These are phyloP conservation scores for Fusarium armeniacum DNA, from an alignment of 2,329 filamentous ascomycete species.

Conservation along the genomic window DNA sequence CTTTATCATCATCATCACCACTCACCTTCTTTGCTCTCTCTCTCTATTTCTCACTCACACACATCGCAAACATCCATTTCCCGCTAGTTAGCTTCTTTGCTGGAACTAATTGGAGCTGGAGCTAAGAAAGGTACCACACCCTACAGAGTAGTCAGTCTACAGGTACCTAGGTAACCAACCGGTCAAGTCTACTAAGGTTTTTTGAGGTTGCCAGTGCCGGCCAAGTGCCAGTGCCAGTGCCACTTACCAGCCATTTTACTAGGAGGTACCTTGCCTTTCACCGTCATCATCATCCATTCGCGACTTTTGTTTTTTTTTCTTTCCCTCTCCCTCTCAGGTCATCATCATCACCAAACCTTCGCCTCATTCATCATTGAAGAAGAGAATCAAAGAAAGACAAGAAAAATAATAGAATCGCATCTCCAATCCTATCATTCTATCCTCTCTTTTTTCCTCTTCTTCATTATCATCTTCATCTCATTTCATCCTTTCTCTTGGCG, in stretches of 20 bases:
- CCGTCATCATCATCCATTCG: constrained; percentile 38
- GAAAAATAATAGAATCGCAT: constrained; percentile 32
- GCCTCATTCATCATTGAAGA: constrained; percentile 30
- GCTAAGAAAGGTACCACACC: constrained; percentile 4
- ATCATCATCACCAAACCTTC: constrained; percentile 9
- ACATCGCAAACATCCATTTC: constrained; percentile 9
- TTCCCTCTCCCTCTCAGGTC: constrained; percentile 8
- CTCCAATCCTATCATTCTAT: constrained; percentile 19
- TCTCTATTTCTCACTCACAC: too few species aligned
- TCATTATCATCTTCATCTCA: constrained; percentile 16
- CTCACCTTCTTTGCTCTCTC: constrained; percentile 9
- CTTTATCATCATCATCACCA: not conserved
- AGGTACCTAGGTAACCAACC: not conserved
- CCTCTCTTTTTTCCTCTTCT: constrained; percentile 6
- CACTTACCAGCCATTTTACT: constrained; percentile 16
- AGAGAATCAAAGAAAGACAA: not conserved
- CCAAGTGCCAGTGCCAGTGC: constrained; percentile 8
- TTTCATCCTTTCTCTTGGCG: constrained; percentile 37
- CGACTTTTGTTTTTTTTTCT: constrained; percentile 22
- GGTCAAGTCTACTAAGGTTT: too few species aligned
- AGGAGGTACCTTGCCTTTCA: constrained; percentile 20
- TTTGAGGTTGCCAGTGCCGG: constrained; percentile 6
- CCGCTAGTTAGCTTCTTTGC: constrained; percentile 2
- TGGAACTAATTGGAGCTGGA: constrained; percentile 6
- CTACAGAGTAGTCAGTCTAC: not conserved